Evolutionary conservation across 129 eudicot genomes (phyloP), one percentile per base, ranked within the genome.

Genomic region (Flaveria brownii): DNA sequence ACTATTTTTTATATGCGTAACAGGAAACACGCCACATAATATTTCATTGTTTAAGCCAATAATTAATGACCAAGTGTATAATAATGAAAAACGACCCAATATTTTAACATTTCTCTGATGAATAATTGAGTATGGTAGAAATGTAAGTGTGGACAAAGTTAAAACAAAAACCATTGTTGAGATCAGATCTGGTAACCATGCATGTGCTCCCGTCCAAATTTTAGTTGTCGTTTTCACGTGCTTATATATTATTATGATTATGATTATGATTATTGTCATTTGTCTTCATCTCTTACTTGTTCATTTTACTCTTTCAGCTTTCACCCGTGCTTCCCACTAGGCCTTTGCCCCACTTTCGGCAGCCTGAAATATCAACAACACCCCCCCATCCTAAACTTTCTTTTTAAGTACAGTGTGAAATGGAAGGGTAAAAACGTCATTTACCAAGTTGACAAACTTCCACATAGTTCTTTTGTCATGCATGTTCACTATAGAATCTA

Each of bases 231-330:
- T 75, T 49, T 76, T 82, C 87, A 76, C 72, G 78, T 82, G 85
- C 13, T 68, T 28, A 51, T 47, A 78, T 28, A 82, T 71, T 78
- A 42, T 61, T 26, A 26, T 26, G 20, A 82, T 66, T 78, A 42
- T 61, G n/a, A n/a, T n/a, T 28, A 82, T 71, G 74, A 42, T 61
- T 49, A 43, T 43, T 43, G 13, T 43, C 10, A 43, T 80, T 65
- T 71, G 47, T 72, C 33, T 75, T 57, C 77, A 45, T 67, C 14
- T 73, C 41, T 66, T 84, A 1, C 23, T 52, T 57, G 64, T 57
- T 57, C 11, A 22, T 46, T 73, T 81, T 67, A 77, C 54, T 59
- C 71, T 73, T 83, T 80, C 84, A 86, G 89, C 87, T 82, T 82
- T 82, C 83, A 13, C 65, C 71, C 80, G 11, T 59, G 43, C 55